Percentiles rank a stretch among this genome's conserved stretches.
Conservation (phyloP, 768 basidiomycete genomes). For the Pleurotus salmoneostramineus region DNA sequence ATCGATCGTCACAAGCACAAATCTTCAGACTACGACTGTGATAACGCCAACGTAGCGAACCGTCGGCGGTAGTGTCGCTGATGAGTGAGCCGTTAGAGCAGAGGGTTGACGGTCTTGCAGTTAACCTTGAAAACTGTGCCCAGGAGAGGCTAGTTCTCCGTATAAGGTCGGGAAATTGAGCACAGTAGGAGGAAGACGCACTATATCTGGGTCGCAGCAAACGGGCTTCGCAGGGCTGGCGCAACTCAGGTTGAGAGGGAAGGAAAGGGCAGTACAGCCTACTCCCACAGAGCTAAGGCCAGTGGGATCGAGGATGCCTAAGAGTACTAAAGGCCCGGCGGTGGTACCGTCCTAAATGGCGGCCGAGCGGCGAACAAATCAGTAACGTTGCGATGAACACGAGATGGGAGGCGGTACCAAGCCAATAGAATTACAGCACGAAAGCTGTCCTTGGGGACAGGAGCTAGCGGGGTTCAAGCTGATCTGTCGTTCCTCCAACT, state of each 20-base stretch:
- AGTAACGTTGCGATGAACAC: neutral
- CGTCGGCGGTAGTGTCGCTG: neutral
- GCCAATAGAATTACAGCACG: neutral
- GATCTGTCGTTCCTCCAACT: neutral
- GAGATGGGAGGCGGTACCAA: neutral
- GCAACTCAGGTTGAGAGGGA: neutral
- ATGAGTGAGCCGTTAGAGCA: neutral
- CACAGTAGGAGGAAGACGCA: neutral
- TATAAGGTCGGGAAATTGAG: neutral
- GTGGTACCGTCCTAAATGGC: neutral
- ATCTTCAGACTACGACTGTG: too few relatives aligned
- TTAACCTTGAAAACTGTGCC: neutral
- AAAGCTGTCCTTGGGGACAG: neutral
- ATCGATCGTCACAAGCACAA: too few relatives aligned
- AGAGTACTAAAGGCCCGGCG: neutral
- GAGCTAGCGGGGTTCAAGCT: neutral
- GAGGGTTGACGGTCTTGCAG: neutral
- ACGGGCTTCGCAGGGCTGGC: neutral
- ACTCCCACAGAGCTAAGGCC: neutral
- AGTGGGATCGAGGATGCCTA: neutral
- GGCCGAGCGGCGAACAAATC: too few relatives aligned
- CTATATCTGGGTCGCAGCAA: neutral
- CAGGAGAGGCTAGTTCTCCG: neutral
- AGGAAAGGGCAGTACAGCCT: neutral
- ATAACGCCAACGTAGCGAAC: too few relatives aligned